Evolutionary conservation across 345 rosid species (phyloP), one percentile per base, ranked within the genome.

Genomic region (Euclidium syriacum): DNA sequence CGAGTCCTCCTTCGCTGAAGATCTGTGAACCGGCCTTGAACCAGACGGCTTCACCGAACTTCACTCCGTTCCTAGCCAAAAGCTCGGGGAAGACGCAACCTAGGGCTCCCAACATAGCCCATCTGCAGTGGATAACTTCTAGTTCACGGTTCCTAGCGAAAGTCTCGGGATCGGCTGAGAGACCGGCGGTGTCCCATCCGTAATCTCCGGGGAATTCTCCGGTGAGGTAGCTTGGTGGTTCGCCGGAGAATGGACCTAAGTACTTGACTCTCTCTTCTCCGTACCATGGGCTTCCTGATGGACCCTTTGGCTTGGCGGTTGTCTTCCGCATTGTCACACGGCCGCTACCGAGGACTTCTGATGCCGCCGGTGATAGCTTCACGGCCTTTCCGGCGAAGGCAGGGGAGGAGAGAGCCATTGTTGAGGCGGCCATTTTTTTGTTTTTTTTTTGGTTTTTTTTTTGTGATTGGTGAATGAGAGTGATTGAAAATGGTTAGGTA

Each of bases 11-110:
- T 39, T 79, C 83, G 67, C 90, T 85, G 77, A 85, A 88, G 79
- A 85, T 88, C 51, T 88, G 90, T 0, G 96, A 73, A 1, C 94
- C 90, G 0, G 96, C 94, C 81, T 88, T 85, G 87, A 87, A 87
- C 91, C 91, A 87, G 2, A 87, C 85, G 0, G 91, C 88, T 64
- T 87, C 91, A 0, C 88, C 88, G 51, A 87, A 87, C 68, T 84
- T 79, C 25, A 86, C 88, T 0, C 94, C 91, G 49, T 87, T 87
- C 20, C 90, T 76, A 32, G 91, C 78, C 65, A 79, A 75, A 15
- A 79, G 70, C 70, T 79, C 81, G 0, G 81, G 82, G 76, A 78
- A 81, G 14, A 78, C 79, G 7, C 82, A 79, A 30, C 80, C 86
- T 39, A 75, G 65, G 58, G 77, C 86, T 18, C 75, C 79, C 3